Evolutionary conservation across 495 filamentous ascomycete genomes (phyloP), one percentile per base, ranked within the genome.

Genomic region (Ascodesmis nigricans): DNA sequence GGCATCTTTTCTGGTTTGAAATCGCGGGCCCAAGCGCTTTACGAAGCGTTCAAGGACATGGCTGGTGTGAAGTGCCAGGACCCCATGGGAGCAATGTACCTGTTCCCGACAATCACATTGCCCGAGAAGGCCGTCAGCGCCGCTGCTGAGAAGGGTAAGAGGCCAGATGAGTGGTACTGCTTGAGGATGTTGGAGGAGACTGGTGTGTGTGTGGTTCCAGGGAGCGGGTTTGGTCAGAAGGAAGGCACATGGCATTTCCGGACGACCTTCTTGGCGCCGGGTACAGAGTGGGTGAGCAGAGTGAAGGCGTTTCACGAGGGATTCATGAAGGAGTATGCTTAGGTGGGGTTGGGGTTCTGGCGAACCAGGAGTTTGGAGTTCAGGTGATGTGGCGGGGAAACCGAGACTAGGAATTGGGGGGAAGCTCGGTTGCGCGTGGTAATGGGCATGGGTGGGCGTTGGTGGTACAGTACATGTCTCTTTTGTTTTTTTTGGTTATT

Each of bases 11-110:
- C 71, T 30, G 71, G 73, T 24, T 65, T 97, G 31, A 64, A 67
- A 53, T 55, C 73, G 49, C 72, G 87, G 37, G 87, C 87, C 25
- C 65, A 61, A 32, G 80, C 90, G 8, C 63, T 97, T 31, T 87
- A 78, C 55, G 63, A 80, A 40, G 80, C 82, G 5, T 97, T 97
- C 59, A 61, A 73, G 56, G 60, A 73, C 46, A 95, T 97, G 87
- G 82, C 92, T 49, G 87, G 87, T 29, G 90, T 95, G 25, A 67
- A 77, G 46, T 90, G 80, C 58, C 75, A 83, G 49, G 58, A 67
- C 28, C 87, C 87, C 21, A 66, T 91, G 66, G 87, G 87, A 17
- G 68, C 73, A 43, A 97, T 97, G 87, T 97, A 97, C 61, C 75
- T 97, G 45, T 97, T 93, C 71, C 87, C 87, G 3, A 80, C 78